Evolutionary conservation across 2,329 filamentous ascomycete species (phyloP), one percentile per base, ranked within the genome.

Genomic region (Penicillium sp.): DNA sequence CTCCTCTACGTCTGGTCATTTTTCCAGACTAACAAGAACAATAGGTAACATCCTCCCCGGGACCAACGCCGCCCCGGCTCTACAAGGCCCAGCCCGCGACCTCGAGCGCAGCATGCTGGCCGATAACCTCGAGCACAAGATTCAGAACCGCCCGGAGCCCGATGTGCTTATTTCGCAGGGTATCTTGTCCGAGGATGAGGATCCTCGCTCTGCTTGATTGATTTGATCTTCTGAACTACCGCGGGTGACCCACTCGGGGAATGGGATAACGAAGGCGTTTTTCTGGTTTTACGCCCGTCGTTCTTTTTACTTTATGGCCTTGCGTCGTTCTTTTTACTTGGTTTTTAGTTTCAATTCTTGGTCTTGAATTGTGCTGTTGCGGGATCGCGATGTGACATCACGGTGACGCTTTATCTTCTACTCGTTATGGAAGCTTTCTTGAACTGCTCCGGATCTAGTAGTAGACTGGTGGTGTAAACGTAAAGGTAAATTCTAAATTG

Each of bases 61-160:
- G 46, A 86, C 86, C 26, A 85, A 70, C 42, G 88, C 86, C 14
- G 89, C 89, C 0, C 89, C 90, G 0, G 79, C 85, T 2, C 75
- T 96, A 44, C 83, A 85, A 64, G 88, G 85, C 46, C 82, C 89
- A 52, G 89, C 93, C 69, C 85, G 80, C 63, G 87, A 95, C 74
- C 82, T 96, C 34, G 82, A 89, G 69, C 89, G 84, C 66, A 85
- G 89, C 68, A 95, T 96, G 89, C 81, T 86, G 11, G 86, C 83
- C 49, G 87, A 95, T 68, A 85, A 79, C 45, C 77, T 96, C 52
- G 93, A 95, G 69, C 89, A 94, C 63, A 90, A 90, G 68, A 82
- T 96, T 52, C 80, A 85, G 62, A 78, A 85, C 59, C 79, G 90
- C 16, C 90, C 90, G 1, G 77, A 80, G 28, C 85, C 87, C 9